phyloP scores from a whole-genome alignment of 495 filamentous ascomycete species.

The Hypoxylon intermedium region DNA sequence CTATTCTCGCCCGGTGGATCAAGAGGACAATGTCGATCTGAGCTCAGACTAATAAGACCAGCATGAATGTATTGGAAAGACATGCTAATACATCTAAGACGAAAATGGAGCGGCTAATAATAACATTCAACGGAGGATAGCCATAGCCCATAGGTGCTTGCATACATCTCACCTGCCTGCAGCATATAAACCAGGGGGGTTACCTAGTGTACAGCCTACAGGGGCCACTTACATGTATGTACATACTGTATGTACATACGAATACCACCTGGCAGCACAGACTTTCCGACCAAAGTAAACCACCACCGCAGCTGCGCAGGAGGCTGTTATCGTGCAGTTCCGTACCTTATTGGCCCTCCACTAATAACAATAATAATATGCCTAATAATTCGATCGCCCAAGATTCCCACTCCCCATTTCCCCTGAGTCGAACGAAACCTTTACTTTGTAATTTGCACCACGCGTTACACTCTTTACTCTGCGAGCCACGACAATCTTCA shows the following conservation, averaged over 20 bases:
- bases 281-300: conserved; percentile 34
- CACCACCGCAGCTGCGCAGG: background rate
- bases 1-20: conserved; percentile 12
- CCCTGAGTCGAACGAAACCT: conserved; percentile 29
- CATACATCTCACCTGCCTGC: background rate
- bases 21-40: conserved; percentile 25
- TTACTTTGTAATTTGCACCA: conserved; percentile 7
- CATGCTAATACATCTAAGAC: conserved; percentile 4
- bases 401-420: conserved; percentile 29
- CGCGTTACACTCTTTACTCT: conserved; percentile 3
- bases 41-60: conserved; percentile 24
- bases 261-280: conserved; percentile 13
- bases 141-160: background rate
- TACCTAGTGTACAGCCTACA: too few species aligned
- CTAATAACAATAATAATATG: conserved; percentile 26
- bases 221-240: conserved; percentile 30
- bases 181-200: background rate
- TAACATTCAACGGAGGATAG: background rate
- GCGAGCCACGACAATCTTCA: background rate
- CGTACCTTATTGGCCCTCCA: conserved; percentile 36
- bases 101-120: conserved; percentile 10
- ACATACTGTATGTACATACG: too few species aligned
- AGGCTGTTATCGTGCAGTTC: conserved; percentile 24
- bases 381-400: conserved; percentile 35
- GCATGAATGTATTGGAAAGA: background rate